These are phyloP conservation scores for Pleurotus pulmonarius DNA, from an alignment of 768 basidiomycete species.

Conservation along the genomic window DNA sequence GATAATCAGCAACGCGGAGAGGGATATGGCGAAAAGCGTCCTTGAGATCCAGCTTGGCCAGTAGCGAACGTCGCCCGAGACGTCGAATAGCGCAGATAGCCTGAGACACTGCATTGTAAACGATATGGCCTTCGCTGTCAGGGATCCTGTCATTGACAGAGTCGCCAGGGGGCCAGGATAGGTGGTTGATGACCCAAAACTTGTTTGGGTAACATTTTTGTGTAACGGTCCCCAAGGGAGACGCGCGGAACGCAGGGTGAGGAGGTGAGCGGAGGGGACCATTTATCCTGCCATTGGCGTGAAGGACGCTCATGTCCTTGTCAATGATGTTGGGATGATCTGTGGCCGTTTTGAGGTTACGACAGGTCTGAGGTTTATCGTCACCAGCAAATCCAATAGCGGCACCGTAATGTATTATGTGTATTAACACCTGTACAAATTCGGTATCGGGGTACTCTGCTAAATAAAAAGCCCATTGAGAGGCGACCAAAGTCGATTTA, in stretches of 20 bases:
- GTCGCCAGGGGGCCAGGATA: conserved; percentile 1
- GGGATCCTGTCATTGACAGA: conserved; percentile 7
- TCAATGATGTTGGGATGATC: no score
- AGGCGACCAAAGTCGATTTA: not conserved
- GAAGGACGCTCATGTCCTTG: no score
- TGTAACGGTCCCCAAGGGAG: no score
- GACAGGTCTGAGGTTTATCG: not conserved
- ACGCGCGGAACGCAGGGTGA: no score
- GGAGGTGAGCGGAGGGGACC: no score
- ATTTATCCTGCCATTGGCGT: no score
- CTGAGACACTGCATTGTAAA: no score
- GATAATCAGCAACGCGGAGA: conserved; percentile 18
- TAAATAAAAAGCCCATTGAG: conserved; percentile 18
- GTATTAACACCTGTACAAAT: conserved; percentile 19
- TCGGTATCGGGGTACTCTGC: conserved; percentile 22
- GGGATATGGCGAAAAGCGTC: not conserved
- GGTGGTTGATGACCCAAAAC: not conserved
- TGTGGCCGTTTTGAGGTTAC: no score
- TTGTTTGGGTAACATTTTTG: no score
- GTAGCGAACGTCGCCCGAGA: not conserved
- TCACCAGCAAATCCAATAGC: conserved; percentile 20
- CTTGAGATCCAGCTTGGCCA: conserved; percentile 2
- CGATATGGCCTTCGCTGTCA: no score
- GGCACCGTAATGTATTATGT: conserved; percentile 24
- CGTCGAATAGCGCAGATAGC: not conserved